Percentiles rank a stretch among this genome's conserved stretches.
phyloP scores from a whole-genome alignment of 148 eudicot species.

The Rheum nobile region DNA sequence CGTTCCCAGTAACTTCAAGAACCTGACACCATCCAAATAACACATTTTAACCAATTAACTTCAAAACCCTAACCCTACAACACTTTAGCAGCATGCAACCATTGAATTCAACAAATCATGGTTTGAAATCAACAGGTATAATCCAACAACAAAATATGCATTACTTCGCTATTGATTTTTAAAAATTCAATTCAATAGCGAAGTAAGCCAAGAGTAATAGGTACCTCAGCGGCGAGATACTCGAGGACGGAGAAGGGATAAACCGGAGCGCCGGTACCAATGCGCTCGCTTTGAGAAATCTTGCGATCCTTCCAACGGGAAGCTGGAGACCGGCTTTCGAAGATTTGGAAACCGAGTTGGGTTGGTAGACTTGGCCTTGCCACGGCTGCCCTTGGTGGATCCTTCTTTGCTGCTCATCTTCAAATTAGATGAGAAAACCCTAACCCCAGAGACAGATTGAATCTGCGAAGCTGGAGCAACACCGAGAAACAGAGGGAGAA shows the following conservation, averaged over 20 bases:
- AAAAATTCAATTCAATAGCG: too few species aligned
- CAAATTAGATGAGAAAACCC: neutral
- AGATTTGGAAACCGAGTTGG: constrained; percentile 10
- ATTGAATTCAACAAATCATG: too few species aligned
- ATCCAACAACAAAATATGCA: too few species aligned
- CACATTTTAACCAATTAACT: neutral
- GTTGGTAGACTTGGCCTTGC: constrained; percentile 11
- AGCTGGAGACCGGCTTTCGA: constrained; percentile 14
- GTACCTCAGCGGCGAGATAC: constrained; percentile 16
- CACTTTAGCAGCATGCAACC: neutral
- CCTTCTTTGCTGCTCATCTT: constrained; percentile 14
- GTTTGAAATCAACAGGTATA: too few species aligned
- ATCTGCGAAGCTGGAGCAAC: neutral
- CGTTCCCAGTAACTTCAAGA: constrained; percentile 11
- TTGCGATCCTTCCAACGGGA: constrained; percentile 11
- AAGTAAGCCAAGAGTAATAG: neutral
- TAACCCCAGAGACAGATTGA: constrained; percentile 5
- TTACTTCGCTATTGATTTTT: too few species aligned
- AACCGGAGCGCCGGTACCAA: constrained; percentile 14
- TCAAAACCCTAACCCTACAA: neutral
- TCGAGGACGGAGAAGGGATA: constrained; percentile 12
- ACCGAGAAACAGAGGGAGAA: neutral
- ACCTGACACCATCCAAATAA: neutral
- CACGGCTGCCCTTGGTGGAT: constrained; percentile 12
- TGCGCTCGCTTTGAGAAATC: constrained; percentile 12